Evolutionary conservation across 371 early-diverging fungal genomes (phyloP), one percentile per base, ranked within the genome.

Genomic region (Mucor irregularis): DNA sequence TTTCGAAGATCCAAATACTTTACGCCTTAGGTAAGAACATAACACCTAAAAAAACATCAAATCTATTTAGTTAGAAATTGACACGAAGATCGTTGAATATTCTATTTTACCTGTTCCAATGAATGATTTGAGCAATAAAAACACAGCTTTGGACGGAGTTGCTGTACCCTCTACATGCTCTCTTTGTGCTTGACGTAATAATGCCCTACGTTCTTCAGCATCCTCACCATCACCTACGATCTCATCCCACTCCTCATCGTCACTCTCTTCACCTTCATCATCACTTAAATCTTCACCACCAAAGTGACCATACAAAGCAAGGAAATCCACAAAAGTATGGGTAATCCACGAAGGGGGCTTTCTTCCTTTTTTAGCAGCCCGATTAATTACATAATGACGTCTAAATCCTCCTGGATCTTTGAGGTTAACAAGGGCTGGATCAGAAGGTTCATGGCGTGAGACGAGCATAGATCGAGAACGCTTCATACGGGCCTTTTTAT

Each of bases 221-320:
- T 33, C 48, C 19, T 42, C 59, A 28, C 17, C 67, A 3, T 53
- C 51, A 16, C 52, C 51, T 21, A 42, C 62, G 19, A 37, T 17
- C 8, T 24, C 16, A 8, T 61, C 63, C 35, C 70, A 53, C n/a
- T 48, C 60, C 37, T 53, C 38, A 14, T 78, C 79, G 16, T 83
- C 91, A 19, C 82, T 83, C 14, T 83, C 85, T 19, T 89, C 84
- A 16, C 86, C 93, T 56, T 92, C 90, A 51, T 91, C 92, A 47
- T 90, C 90, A 39, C 93, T 91, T 40, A 89, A 81, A 62, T 92
- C 91, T 61, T 94, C 97, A 53, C 97, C 98, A 30, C 94, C 98
- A 78, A 94, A 97, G 69, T 92, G 93, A 24, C 96, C 95, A 61
- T 91, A 96, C 60, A 97, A 71, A 22, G 89, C 90, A 56, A 97